Conservation (phyloP, 805 yeast genomes). For the Yamadazyma paraphyllophila region DNA sequence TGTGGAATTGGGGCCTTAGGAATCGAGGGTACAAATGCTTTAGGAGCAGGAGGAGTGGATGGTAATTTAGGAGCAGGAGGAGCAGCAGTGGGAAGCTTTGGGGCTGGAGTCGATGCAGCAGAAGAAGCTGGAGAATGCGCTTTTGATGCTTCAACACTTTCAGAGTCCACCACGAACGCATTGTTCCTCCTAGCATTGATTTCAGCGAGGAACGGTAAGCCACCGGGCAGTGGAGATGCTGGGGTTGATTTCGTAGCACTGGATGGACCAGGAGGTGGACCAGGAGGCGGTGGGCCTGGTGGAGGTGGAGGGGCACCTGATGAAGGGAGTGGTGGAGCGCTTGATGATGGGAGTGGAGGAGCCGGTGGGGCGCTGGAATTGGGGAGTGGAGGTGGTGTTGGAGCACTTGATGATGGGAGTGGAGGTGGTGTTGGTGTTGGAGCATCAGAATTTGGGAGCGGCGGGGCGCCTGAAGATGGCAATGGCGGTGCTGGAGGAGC, state of each 20-base stretch:
- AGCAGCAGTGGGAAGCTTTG: conserved; percentile 13
- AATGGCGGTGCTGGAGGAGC: conserved; percentile 18
- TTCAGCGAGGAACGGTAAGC: conserved; percentile 57
- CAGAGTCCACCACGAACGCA: conserved; percentile 44
- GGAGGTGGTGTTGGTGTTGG: conserved; percentile 16
- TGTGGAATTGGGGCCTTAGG: conserved; percentile 16
- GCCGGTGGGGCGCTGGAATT: conserved; percentile 22
- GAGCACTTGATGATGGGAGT: conserved; percentile 20
- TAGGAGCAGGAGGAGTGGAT: conserved; percentile 16
- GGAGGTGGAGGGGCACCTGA: conserved; percentile 9
- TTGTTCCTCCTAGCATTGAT: conserved; percentile 57
- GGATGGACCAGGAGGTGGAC: conserved; percentile 13
- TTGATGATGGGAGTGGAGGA: conserved; percentile 20
- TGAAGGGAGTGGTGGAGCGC: conserved; percentile 19
- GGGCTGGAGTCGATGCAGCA: conserved; percentile 8
- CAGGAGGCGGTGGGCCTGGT: conserved; percentile 13
- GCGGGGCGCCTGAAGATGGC: conserved; percentile 21
- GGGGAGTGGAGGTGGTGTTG: conserved; percentile 52
- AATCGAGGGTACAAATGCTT: conserved; percentile 20
- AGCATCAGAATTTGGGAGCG: conserved; percentile 15
- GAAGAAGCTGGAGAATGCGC: conserved; percentile 17
- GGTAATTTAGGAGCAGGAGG: conserved; percentile 12
- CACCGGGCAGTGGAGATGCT: conserved; percentile 25
- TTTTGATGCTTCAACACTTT: conserved; percentile 13
- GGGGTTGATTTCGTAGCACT: conserved; percentile 9